Evolutionary conservation across 169 alveolate genomes (phyloP).

Genomic region (Cryptosporidium meleagridis): DNA sequence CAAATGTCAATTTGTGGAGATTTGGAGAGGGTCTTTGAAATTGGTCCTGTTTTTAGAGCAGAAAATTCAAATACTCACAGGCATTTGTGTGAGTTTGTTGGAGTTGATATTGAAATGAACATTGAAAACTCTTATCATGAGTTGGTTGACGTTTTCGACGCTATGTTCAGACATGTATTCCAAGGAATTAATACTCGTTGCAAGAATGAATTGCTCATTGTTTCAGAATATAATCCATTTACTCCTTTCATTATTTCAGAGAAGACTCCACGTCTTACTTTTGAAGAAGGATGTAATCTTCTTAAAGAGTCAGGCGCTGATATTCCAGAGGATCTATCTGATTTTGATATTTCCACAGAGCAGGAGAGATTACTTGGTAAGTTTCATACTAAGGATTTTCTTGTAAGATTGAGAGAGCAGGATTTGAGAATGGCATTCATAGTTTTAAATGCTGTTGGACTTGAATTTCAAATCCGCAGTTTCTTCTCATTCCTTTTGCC

Average conservation of each 20-base stretch:
- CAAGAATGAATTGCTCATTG: slow-evolving; percentile 86
- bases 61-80: slow-evolving; percentile 99
- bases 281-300: slow-evolving; percentile 88
- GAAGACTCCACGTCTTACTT: slow-evolving; percentile 85
- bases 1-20: slow-evolving; percentile 98
- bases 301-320: slow-evolving; percentile 88
- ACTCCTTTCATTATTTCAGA: slow-evolving; percentile 84
- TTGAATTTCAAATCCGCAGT: background rate
- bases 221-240: slow-evolving; percentile 89
- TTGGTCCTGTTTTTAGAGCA: slow-evolving; percentile 99
- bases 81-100: slow-evolving; percentile 99
- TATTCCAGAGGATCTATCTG: slow-evolving; percentile 85
- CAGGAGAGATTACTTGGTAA: slow-evolving; percentile 94
- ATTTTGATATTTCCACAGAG: slow-evolving; percentile 93
- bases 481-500: background rate
- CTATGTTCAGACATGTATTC: slow-evolving; percentile 88
- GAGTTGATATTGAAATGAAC: slow-evolving; percentile 98
- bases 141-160: slow-evolving; percentile 93
- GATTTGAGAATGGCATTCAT: too few species aligned
- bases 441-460: too few species aligned
- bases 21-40: slow-evolving; percentile 96
- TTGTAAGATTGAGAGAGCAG: background rate
- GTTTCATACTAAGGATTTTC: background rate
- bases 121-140: slow-evolving; percentile 96
- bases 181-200: slow-evolving; percentile 86